phyloP scores from a whole-genome alignment of 768 basidiomycete genomes.

The Pulveroboletus sp. region DNA sequence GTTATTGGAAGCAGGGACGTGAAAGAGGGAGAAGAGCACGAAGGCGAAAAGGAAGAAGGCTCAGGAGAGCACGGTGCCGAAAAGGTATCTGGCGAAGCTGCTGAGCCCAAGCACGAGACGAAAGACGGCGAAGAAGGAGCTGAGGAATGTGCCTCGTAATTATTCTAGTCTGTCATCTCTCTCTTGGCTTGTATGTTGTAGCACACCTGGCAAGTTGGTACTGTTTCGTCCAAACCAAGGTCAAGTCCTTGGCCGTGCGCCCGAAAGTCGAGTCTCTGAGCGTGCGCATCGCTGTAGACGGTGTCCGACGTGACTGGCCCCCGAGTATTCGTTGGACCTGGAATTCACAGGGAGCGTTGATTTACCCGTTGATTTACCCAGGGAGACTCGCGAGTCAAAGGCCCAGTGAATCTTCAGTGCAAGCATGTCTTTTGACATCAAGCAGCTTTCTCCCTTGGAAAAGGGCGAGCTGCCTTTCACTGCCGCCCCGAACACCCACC shows the following conservation, averaged over 20 bases:
- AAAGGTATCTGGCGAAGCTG: slow-evolving; percentile 25
- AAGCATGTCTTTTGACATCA: slow-evolving; percentile 11
- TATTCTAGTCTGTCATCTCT: slow-evolving; percentile 3
- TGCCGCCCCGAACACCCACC: background rate
- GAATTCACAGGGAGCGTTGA: too few relatives aligned
- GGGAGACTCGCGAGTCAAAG: background rate
- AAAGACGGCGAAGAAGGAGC: slow-evolving; percentile 22
- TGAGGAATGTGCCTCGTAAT: slow-evolving; percentile 16
- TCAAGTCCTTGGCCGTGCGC: too few relatives aligned
- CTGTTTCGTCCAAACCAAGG: background rate
- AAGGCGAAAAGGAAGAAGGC: slow-evolving; percentile 29
- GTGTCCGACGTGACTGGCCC: too few relatives aligned
- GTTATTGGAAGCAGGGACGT: slow-evolving; percentile 66
- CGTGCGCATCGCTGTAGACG: too few relatives aligned
- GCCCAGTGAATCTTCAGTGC: background rate
- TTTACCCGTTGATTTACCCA: background rate
- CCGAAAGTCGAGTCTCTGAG: too few relatives aligned
- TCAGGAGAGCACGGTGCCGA: slow-evolving; percentile 22
- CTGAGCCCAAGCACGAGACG: slow-evolving; percentile 21
- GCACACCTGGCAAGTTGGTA: background rate
- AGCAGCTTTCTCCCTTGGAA: slow-evolving; percentile 9
- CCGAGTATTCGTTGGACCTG: too few relatives aligned
- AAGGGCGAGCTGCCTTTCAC: slow-evolving; percentile 20
- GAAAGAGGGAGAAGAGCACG: slow-evolving; percentile 35
- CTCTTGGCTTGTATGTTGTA: slow-evolving; percentile 4